Conservation (phyloP, 768 basidiomycete species). For the Pisolithus marmoratus region DNA sequence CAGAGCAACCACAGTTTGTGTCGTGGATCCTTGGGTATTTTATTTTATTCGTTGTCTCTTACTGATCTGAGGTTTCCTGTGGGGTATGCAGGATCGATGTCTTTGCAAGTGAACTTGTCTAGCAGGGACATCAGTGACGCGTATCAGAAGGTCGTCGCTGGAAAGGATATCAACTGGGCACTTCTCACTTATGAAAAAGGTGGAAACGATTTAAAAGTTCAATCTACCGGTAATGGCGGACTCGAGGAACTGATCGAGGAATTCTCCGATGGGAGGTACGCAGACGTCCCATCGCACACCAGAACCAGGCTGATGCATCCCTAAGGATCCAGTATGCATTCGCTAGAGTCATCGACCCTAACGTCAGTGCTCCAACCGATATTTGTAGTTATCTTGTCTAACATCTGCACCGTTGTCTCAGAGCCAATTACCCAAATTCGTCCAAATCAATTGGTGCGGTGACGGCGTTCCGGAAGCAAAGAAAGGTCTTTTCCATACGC, state of each 20-base stretch:
- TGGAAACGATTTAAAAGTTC: conserved; percentile 83
- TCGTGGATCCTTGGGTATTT: not conserved
- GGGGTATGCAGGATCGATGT: conserved; percentile 41
- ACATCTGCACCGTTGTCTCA: conserved; percentile 23
- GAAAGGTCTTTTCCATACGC: conserved; percentile 90
- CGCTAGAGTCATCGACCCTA: conserved; percentile 76
- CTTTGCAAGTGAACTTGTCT: conserved; percentile 74
- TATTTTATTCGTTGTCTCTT: not conserved
- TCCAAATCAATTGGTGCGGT: conserved; percentile 96
- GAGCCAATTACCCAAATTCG: conserved; percentile 84
- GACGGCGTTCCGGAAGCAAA: conserved; percentile 90
- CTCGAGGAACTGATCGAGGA: conserved; percentile 90
- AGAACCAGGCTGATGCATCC: conserved; percentile 4
- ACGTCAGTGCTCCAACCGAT: conserved; percentile 41
- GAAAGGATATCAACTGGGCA: conserved; percentile 66
- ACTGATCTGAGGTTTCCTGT: not conserved
- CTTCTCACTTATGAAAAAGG: conserved; percentile 78
- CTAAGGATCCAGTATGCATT: conserved; percentile 92
- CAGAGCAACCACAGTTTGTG: no score
- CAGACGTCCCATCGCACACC: conserved; percentile 1
- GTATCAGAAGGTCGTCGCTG: conserved; percentile 70
- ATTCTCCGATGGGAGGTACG: conserved; percentile 88
- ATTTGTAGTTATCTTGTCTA: not conserved
- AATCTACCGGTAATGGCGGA: conserved; percentile 79
- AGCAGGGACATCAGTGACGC: conserved; percentile 65